A percentile compares a stretch with the other conserved stretches of the same genome.
phyloP scores from a whole-genome alignment of 108 stramenopile species.

The Skeletonema tropicum region DNA sequence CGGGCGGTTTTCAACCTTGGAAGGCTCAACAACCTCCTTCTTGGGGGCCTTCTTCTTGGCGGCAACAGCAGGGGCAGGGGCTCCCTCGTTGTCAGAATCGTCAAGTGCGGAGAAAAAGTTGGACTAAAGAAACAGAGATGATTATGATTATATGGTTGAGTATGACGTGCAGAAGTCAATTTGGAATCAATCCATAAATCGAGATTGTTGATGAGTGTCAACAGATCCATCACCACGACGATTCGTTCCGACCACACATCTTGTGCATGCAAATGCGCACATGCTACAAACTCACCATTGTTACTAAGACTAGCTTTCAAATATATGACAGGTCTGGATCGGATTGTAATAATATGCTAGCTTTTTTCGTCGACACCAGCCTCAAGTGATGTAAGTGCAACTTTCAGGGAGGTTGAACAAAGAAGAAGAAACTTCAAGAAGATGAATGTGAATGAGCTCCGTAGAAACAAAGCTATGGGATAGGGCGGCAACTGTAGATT shows the following conservation, averaged over 20 bases:
- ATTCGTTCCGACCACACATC: not conserved
- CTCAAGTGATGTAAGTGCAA: slow-evolving; percentile 8
- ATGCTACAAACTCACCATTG: not conserved
- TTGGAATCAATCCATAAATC: not conserved
- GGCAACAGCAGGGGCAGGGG: slow-evolving; percentile 27
- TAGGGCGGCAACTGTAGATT: not conserved
- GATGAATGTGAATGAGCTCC: not conserved
- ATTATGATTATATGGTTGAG: not conserved
- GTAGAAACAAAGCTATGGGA: not conserved
- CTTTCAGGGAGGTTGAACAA: not conserved
- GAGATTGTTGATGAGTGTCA: not conserved
- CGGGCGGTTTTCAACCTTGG: slow-evolving; percentile 62
- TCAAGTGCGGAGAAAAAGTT: slow-evolving; percentile 91
- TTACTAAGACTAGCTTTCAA: slow-evolving; percentile 5
- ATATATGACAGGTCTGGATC: not conserved
- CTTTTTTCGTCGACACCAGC: slow-evolving; percentile 7
- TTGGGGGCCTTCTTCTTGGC: slow-evolving; percentile 63
- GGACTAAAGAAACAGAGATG: slow-evolving; percentile 21
- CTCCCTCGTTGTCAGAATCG: slow-evolving; percentile 83
- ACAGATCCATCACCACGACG: not conserved
- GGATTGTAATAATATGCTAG: slow-evolving; percentile 4
- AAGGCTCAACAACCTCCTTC: slow-evolving; percentile 60
- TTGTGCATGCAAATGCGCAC: not conserved
- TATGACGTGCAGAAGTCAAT: not conserved
- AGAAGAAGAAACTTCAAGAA: not conserved